These are phyloP conservation scores for Saccharum spontaneum DNA, from an alignment of 176 grass and related monocot species.

Conservation along the genomic window DNA sequence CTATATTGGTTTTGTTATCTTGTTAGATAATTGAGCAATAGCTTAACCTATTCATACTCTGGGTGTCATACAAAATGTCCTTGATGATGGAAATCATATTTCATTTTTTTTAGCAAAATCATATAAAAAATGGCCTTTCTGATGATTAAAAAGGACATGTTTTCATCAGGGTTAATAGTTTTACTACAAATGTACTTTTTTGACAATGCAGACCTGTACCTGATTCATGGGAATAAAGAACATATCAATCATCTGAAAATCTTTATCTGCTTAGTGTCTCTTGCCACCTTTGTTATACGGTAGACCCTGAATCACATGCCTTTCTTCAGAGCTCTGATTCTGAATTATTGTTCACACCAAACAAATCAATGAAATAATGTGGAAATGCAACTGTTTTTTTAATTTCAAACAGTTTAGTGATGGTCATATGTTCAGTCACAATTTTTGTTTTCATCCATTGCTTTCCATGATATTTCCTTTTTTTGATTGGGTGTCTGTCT, in stretches of 20 bases:
- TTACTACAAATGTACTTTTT: neutral
- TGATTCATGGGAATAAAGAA: neutral
- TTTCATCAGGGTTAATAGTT: neutral
- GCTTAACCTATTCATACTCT: neutral
- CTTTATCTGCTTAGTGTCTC: neutral
- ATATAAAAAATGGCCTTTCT: neutral
- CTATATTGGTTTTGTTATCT: neutral
- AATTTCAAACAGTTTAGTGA: neutral
- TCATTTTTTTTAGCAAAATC: neutral
- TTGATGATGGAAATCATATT: constrained; percentile 14
- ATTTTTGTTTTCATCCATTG: neutral
- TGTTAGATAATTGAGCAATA: neutral
- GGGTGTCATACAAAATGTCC: neutral
- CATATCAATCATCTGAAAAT: constrained; percentile 10
- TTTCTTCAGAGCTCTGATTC: neutral
- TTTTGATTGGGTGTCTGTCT: constrained; percentile 22
- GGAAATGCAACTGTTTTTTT: neutral
- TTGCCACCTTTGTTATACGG: neutral
- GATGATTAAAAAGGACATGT: neutral
- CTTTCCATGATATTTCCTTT: neutral
- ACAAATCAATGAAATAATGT: neutral
- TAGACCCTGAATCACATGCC: neutral
- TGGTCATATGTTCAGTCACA: neutral
- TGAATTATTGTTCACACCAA: neutral
- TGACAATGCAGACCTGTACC: neutral